Conservation (phyloP, 139 green algal species). For the Closterium sp. region DNA sequence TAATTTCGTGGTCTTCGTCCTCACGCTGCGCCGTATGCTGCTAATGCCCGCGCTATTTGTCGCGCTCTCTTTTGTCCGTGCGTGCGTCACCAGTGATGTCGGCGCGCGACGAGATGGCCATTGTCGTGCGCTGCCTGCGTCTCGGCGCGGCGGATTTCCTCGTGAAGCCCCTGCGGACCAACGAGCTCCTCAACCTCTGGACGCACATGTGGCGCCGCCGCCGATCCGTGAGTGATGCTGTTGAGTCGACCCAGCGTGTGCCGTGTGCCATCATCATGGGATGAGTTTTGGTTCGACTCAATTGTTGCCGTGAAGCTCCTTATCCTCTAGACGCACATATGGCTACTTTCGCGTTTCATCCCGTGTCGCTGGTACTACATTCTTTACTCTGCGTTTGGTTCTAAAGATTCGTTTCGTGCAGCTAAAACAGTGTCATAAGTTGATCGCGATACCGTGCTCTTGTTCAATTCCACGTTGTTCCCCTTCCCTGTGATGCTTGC, state of each 20-base stretch:
- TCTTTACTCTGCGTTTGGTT: not conserved
- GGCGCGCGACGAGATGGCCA: slow-evolving; percentile 62
- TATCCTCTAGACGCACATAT: too few relatives aligned
- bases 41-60: not conserved
- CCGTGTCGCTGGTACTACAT: not conserved
- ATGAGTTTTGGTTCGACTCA: too few relatives aligned
- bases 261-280: too few relatives aligned
- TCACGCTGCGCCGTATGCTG: not conserved
- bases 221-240: slow-evolving; percentile 1
- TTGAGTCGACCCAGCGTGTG: too few relatives aligned
- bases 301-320: slow-evolving; percentile 56
- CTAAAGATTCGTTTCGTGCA: not conserved
- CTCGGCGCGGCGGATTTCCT: slow-evolving; percentile 83
- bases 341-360: not conserved
- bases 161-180: slow-evolving; percentile 76
- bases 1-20: not conserved
- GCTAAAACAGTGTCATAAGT: not conserved
- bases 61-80: not conserved
- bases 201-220: slow-evolving; percentile 75
- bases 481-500: not conserved
- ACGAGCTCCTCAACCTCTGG: slow-evolving; percentile 83
- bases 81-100: slow-evolving; percentile 63
- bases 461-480: not conserved
- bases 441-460: too few relatives aligned
- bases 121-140: slow-evolving; percentile 72